These are phyloP conservation scores for Pisolithus microcarpus DNA, from an alignment of 768 basidiomycete species.

Conservation along the genomic window DNA sequence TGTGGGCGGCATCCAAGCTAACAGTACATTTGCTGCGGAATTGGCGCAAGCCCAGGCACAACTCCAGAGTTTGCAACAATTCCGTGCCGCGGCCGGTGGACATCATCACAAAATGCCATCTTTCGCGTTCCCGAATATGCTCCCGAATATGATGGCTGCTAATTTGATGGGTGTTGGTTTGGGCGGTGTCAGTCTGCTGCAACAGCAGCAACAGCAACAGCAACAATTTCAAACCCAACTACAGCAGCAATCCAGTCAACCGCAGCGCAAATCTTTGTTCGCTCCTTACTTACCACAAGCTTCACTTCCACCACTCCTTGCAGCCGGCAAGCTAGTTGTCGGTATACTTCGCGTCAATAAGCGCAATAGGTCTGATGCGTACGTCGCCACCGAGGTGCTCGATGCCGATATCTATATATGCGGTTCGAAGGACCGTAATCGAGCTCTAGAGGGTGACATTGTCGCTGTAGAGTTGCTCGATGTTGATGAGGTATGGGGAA, in stretches of 20 bases:
- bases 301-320: slow-evolving; percentile 90
- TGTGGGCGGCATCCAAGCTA: slow-evolving; percentile 58
- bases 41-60: slow-evolving; percentile 97
- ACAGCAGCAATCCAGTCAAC: slow-evolving; percentile 86
- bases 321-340: slow-evolving; percentile 95
- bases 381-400: slow-evolving; percentile 95
- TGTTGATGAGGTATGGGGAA: slow-evolving; percentile 96
- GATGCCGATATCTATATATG: slow-evolving; percentile 99
- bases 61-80: slow-evolving; percentile 91
- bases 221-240: slow-evolving; percentile 89
- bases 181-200: slow-evolving; percentile 76
- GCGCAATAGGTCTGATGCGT: slow-evolving; percentile 96
- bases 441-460: slow-evolving; percentile 96
- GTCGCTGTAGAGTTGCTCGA: slow-evolving; percentile 97
- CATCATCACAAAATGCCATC: slow-evolving; percentile 97
- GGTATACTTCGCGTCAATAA: slow-evolving; percentile 97
- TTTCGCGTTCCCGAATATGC: slow-evolving; percentile 97
- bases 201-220: slow-evolving; percentile 75
- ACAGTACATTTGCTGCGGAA: slow-evolving; percentile 65
- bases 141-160: slow-evolving; percentile 95
- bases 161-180: slow-evolving; percentile 91
- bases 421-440: slow-evolving; percentile 97
- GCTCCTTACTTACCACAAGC: slow-evolving; percentile 98
- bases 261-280: slow-evolving; percentile 96
- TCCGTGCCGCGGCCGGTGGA: slow-evolving; percentile 89